Conservation (phyloP, 2,329 filamentous ascomycete species). For the Hysterium pulicare region DNA sequence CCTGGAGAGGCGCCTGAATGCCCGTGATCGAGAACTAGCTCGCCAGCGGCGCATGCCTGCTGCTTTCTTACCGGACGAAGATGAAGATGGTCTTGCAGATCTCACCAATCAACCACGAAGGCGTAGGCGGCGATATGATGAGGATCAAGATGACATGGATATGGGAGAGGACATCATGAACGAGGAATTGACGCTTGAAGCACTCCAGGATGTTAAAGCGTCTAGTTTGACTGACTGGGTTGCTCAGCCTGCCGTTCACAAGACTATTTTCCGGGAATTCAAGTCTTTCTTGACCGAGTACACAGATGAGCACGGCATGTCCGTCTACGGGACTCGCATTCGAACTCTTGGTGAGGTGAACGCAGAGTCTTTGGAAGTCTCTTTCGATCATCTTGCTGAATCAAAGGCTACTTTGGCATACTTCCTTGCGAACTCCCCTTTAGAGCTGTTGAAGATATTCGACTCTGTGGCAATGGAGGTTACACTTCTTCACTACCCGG, state of each 20-base stretch:
- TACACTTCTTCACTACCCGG: slow-evolving; percentile 90
- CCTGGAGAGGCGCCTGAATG: slow-evolving; percentile 70
- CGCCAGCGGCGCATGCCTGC: slow-evolving; percentile 65
- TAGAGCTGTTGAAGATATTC: slow-evolving; percentile 94
- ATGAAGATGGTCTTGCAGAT: slow-evolving; percentile 80
- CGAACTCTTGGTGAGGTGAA: slow-evolving; percentile 96
- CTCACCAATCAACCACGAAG: slow-evolving; percentile 81
- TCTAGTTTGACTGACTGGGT: slow-evolving; percentile 95
- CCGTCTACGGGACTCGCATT: slow-evolving; percentile 92
- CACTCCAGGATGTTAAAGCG: slow-evolving; percentile 88
- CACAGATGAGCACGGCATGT: slow-evolving; percentile 81
- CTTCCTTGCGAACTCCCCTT: slow-evolving; percentile 90
- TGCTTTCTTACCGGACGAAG: slow-evolving; percentile 75
- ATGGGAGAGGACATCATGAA: slow-evolving; percentile 94
- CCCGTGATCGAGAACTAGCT: slow-evolving; percentile 69
- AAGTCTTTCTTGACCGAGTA: slow-evolving; percentile 96
- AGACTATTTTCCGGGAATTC: slow-evolving; percentile 94
- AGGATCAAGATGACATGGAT: slow-evolving; percentile 83
- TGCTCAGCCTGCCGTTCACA: slow-evolving; percentile 80
- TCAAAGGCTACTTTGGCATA: slow-evolving; percentile 93
- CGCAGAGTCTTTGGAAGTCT: slow-evolving; percentile 92
- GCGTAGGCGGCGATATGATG: slow-evolving; percentile 86
- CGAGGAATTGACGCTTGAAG: slow-evolving; percentile 89
- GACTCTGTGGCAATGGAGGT: slow-evolving; percentile 97
- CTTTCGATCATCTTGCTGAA: slow-evolving; percentile 85